phyloP scores from a whole-genome alignment of 371 early-diverging fungal genomes.

The Apophysomyces elegans region DNA sequence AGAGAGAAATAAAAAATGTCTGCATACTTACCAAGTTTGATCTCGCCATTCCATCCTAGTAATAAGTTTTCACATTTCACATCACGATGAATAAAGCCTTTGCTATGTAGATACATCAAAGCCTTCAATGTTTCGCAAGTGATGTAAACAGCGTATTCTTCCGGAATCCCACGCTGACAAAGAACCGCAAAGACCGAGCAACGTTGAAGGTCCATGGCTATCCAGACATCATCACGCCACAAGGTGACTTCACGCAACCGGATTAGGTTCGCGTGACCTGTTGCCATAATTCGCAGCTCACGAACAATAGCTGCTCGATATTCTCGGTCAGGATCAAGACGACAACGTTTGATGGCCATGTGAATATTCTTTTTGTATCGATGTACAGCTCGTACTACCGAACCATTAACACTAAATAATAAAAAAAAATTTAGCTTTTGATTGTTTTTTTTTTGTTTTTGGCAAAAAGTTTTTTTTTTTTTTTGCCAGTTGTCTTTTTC shows the following conservation, averaged over 20 bases:
- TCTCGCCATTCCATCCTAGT: constrained; percentile 87
- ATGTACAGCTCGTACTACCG: constrained; percentile 45
- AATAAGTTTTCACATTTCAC: constrained; percentile 97
- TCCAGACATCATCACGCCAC: constrained; percentile 52
- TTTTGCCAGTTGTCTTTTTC: background rate
- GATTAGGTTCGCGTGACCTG: constrained; percentile 43
- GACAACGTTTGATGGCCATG: constrained; percentile 52
- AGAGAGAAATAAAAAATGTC: background rate
- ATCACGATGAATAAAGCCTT: constrained; percentile 96
- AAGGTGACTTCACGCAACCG: constrained; percentile 43
- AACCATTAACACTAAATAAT: constrained; percentile 48
- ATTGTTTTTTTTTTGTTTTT: constrained; percentile 3
- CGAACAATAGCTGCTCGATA: constrained; percentile 52
- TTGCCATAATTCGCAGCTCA: constrained; percentile 51
- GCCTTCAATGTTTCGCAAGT: constrained; percentile 63
- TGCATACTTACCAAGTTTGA: constrained; percentile 94
- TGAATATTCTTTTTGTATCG: constrained; percentile 36
- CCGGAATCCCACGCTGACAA: constrained; percentile 54
- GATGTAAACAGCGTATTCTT: constrained; percentile 43
- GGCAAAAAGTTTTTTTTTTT: background rate
- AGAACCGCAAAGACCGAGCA: constrained; percentile 53
- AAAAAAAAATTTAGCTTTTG: constrained; percentile 11
- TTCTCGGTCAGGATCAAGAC: constrained; percentile 45
- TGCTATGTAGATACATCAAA: constrained; percentile 87
- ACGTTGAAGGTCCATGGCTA: constrained; percentile 55